Conservation (phyloP, 108 stramenopile species). For the Skeletonema potamos region DNA sequence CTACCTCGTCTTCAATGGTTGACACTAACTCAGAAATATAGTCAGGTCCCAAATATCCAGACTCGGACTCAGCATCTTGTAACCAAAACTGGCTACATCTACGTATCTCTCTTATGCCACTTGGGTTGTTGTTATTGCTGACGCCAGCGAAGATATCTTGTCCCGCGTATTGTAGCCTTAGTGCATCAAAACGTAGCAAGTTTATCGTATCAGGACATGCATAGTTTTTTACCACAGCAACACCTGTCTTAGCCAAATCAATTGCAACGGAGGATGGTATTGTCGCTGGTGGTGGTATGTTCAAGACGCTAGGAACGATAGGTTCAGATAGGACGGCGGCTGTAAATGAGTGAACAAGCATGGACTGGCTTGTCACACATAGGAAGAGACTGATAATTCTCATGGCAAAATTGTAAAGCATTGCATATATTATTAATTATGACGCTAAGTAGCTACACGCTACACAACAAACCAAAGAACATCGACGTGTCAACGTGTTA, state of each 20-base stretch:
- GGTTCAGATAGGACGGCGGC: background rate
- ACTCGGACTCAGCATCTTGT: background rate
- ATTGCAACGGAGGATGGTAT: conserved; percentile 1
- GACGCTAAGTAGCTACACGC: background rate
- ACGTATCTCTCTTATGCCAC: background rate
- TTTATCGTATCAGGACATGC: conserved; percentile 7
- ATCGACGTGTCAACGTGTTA: too few species aligned
- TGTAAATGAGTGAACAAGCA: background rate
- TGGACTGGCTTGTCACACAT: background rate
- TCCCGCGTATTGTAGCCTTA: background rate
- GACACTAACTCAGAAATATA: conserved; percentile 4
- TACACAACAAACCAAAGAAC: background rate
- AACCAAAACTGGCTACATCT: conserved; percentile 1
- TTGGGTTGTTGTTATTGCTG: background rate
- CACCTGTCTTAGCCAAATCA: conserved; percentile 5
- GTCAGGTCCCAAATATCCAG: background rate
- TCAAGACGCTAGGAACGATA: background rate
- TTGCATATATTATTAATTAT: background rate
- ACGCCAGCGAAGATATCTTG: background rate
- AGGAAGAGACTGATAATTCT: background rate
- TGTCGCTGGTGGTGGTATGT: background rate
- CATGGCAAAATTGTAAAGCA: background rate
- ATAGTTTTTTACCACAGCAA: conserved; percentile 1
- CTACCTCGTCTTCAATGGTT: conserved; percentile 5
- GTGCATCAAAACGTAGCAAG: background rate